phyloP scores from a whole-genome alignment of 441 rosid genomes.

The Populus tomentosa region DNA sequence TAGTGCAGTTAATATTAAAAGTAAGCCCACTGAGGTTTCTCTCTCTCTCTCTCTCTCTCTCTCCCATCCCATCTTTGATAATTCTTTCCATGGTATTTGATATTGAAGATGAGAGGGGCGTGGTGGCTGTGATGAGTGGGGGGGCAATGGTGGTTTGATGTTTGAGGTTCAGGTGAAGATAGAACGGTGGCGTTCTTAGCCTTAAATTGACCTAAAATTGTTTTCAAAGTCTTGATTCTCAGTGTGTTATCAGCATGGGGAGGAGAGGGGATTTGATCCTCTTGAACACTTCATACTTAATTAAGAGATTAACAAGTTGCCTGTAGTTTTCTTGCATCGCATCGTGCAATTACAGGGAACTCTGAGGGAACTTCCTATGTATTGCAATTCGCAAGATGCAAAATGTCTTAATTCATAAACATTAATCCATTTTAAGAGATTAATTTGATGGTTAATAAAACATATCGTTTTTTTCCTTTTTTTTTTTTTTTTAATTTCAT shows the following conservation, averaged over 20 bases:
- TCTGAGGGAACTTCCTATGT: background rate
- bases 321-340: background rate
- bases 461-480: background rate
- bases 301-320: background rate
- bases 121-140: too few species aligned
- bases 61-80: too few species aligned
- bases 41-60: too few species aligned
- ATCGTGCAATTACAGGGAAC: background rate
- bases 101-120: too few species aligned
- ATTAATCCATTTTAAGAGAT: background rate
- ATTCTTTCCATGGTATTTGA: too few species aligned
- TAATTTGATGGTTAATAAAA: background rate
- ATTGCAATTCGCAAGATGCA: background rate
- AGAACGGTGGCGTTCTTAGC: too few species aligned
- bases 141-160: too few species aligned
- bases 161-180: too few species aligned
- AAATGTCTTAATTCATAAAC: background rate
- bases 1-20: too few species aligned
- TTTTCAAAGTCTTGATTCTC: background rate
- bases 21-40: too few species aligned
- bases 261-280: background rate
- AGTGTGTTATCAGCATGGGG: background rate
- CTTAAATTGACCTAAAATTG: background rate
- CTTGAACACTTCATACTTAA: background rate
- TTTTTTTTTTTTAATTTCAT: too few species aligned